Base-by-base conservation (phyloP, 768 basidiomycete species). In the Tremella mesenterica region DNA sequence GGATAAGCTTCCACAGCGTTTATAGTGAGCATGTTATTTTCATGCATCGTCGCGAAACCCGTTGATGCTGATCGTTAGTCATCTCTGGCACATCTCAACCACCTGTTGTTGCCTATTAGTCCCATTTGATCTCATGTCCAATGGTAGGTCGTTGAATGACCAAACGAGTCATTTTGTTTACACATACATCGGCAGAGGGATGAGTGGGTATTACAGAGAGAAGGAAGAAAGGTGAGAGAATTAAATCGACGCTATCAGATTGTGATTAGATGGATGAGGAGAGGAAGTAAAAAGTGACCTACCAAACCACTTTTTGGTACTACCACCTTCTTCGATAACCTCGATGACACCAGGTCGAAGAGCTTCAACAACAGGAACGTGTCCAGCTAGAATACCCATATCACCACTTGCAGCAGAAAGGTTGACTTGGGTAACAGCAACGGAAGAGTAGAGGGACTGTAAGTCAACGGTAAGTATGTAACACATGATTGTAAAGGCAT, bases 381-480 rank as follows among this genome's bases (percentile, higher is more conserved):
- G 95, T 80, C 93, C 95, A 65, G 93, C 89, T 56, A 99, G 84
- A 66, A 99, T 88, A 79, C 95, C 95, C 91, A 97, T 96, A 76
- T 96, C 92, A 69, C 95, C 95, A 2, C 88, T 84, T 51, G 84
- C 88, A 34, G 91, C 95, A 30, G 91, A 78, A 65, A 96, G 77
- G 77, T 96, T 96, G 63, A 99, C 93, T 75, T 97, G 93, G 20
- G 87, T 82, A 54, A 96, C 93, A 74, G 92, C 92, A 64, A 82
- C 75, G 21, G 91, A 90, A 56, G 81, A 82, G 81, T 83, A 96
- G 74, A 99, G 83, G 50, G 91, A 79, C 93, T 99, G 68, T 14
- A 12, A 28, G 43, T 14, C 8, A 29, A 23, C 21, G 12, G 26
- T 43, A 20, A 43, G 41, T 20, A 43, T 43, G 18, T 20, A 25